Evolutionary conservation across 257 asterid species (phyloP), one percentile per base, ranked within the genome.

Genomic region (Solanum piurae): DNA sequence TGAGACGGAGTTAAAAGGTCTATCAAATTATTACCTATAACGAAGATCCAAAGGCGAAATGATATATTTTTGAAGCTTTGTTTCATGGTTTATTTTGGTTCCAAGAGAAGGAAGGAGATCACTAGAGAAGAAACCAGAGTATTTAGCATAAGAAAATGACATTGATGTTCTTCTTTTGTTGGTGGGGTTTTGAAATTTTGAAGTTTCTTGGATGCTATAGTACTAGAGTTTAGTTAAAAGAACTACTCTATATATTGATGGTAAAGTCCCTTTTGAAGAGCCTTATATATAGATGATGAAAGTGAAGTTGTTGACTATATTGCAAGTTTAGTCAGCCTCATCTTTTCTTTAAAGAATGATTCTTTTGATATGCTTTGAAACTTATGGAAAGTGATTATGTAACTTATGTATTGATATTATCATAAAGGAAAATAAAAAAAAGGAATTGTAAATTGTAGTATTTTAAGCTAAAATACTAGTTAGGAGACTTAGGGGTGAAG

Each of bases 21-120:
- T 62, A 84, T 84, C 1, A 72, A 36, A 27, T 42, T 44, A 80
- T 89, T 89, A 95, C 98, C 98, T 93, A 64, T 95, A 95, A 46
- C 90, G 90, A 27, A 94, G 92, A 90, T 91, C 86, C 91, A 94
- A 96, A 1, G 99, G 99, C 0, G 99, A 95, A 58, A 95, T 75
- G 21, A 93, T 90, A 91, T 87, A 90, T 69, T 58, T 85, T 12
- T 94, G 89, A 36, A 95, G 99, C 86, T 88, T 93, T 6, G 94
- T 94, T 0, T 95, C 80, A 13, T 89, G 94, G 80, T 95, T 95
- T 86, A 94, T 93, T 86, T 94, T 87, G 64, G 96, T 97, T 74
- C 99, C 99, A 16, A 96, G 98, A 73, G 98, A 94, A 6, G 99
- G 99, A 66, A 96, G 94, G 44, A 95, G 98, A 82, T 94, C 95